A percentile compares a stretch with the other conserved stretches of the same genome.
Evolutionary conservation across 2,329 filamentous ascomycete genomes (phyloP).

Genomic region (Huntiella savannae): DNA sequence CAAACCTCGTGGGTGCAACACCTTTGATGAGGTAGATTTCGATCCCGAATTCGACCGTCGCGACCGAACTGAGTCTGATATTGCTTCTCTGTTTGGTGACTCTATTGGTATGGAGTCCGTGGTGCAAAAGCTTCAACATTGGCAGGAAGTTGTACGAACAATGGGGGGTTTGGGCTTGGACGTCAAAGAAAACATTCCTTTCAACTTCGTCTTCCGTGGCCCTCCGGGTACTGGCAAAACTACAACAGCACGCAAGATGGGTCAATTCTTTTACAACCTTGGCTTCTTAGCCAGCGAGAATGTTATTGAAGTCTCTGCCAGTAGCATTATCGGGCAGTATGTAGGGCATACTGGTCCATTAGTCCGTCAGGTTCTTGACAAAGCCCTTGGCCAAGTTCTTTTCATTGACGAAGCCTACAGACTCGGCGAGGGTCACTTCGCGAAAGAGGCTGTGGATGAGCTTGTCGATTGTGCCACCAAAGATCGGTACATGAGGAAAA

Average conservation of each 20-base stretch:
- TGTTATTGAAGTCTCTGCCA: slow-evolving; percentile 47
- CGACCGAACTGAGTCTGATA: slow-evolving; percentile 23
- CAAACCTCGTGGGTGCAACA: background rate
- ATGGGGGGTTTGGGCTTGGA: slow-evolving; percentile 14
- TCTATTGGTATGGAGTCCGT: slow-evolving; percentile 38
- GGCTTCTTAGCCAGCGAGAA: slow-evolving; percentile 41
- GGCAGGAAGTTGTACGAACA: slow-evolving; percentile 26
- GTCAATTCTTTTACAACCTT: slow-evolving; percentile 57
- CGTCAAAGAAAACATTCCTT: slow-evolving; percentile 33
- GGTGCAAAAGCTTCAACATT: slow-evolving; percentile 31
- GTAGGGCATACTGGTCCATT: slow-evolving; percentile 53
- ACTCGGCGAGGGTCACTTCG: slow-evolving; percentile 35
- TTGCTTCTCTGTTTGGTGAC: slow-evolving; percentile 35
- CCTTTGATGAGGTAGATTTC: background rate
- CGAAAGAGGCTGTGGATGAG: slow-evolving; percentile 35
- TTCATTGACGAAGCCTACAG: slow-evolving; percentile 59
- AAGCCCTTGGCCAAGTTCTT: slow-evolving; percentile 43
- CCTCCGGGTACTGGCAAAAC: slow-evolving; percentile 54
- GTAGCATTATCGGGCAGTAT: slow-evolving; percentile 49
- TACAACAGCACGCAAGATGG: slow-evolving; percentile 53
- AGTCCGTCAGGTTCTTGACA: slow-evolving; percentile 36
- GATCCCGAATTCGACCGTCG: slow-evolving; percentile 3
- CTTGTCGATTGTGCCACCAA: slow-evolving; percentile 34
- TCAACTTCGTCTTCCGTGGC: slow-evolving; percentile 51
- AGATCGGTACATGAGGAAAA: slow-evolving; percentile 34